These are phyloP conservation scores for Lasiodiplodia sp. DNA, from an alignment of 2,329 filamentous ascomycete species.

Conservation along the genomic window DNA sequence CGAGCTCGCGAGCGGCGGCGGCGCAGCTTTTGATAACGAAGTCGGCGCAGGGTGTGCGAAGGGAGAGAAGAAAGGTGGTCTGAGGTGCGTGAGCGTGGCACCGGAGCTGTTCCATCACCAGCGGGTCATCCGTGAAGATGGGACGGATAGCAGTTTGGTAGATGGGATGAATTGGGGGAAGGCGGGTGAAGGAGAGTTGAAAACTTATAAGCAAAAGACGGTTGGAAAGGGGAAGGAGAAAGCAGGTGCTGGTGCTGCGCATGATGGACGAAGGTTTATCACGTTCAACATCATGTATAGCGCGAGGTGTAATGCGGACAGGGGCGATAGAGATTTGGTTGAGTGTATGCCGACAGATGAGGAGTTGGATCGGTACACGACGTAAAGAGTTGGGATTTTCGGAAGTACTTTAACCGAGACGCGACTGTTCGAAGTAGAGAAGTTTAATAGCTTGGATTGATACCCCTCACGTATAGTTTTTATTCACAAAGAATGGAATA, in stretches of 20 bases:
- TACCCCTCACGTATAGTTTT: constrained; percentile 5
- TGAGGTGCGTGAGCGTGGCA: constrained; percentile 39
- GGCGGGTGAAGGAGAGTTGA: background rate
- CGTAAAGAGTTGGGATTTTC: background rate
- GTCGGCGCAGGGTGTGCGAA: constrained; percentile 11
- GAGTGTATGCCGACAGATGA: constrained; percentile 28
- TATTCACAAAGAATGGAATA: background rate
- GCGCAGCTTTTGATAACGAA: constrained; percentile 28
- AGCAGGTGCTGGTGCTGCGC: background rate
- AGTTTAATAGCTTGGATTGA: background rate
- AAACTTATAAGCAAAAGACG: background rate
- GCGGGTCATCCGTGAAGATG: constrained; percentile 13
- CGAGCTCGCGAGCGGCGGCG: constrained; percentile 2
- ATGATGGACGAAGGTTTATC: constrained; percentile 1
- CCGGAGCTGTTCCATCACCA: constrained; percentile 39
- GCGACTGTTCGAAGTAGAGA: no score
- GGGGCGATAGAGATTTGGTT: background rate
- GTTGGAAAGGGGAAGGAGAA: background rate
- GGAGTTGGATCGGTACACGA: constrained; percentile 26
- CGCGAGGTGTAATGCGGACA: constrained; percentile 23
- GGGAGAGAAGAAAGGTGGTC: constrained; percentile 30
- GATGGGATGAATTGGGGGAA: constrained; percentile 22
- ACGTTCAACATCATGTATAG: constrained; percentile 29
- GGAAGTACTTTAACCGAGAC: background rate
- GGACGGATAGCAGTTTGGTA: constrained; percentile 18